A percentile compares a stretch with the other conserved stretches of the same genome.
phyloP scores from a whole-genome alignment of 2,329 filamentous ascomycete species.

The Curvularia hawaiiensis region DNA sequence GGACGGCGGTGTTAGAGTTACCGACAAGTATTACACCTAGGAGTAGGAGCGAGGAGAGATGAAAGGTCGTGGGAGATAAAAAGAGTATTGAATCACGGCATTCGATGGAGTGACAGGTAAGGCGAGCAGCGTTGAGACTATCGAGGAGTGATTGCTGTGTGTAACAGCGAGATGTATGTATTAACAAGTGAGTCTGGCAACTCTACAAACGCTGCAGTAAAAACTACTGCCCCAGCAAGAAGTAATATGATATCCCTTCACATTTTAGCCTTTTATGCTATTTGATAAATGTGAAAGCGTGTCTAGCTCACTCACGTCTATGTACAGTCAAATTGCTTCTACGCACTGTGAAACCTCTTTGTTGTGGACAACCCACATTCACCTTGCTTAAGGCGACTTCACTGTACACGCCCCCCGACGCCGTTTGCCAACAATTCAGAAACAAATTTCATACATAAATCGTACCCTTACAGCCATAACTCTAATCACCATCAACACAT shows the following conservation, averaged over 20 bases:
- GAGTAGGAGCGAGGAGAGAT: slow-evolving; percentile 20
- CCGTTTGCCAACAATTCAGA: not conserved
- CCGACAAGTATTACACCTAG: slow-evolving; percentile 30
- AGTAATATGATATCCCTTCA: not conserved
- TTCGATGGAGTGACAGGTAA: not conserved
- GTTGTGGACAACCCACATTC: not conserved
- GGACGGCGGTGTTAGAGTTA: slow-evolving; percentile 25
- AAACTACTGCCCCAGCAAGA: not conserved
- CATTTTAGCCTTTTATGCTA: not conserved
- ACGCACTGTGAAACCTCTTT: not conserved
- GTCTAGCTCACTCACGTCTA: not conserved
- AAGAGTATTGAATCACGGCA: not conserved
- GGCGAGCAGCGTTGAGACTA: not conserved
- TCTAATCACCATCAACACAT: not conserved
- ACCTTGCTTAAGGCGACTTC: not conserved
- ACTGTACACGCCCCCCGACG: not conserved
- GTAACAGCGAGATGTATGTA: not conserved
- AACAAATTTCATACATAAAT: not conserved
- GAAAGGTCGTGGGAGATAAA: not conserved
- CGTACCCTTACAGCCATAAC: not conserved
- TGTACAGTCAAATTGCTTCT: not conserved
- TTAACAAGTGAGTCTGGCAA: not conserved
- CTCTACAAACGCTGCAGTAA: not conserved
- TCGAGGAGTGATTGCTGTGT: not conserved
- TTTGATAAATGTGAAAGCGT: not conserved